Base-by-base conservation (phyloP, 371 early-diverging fungal species). In the Umbelopsis sp. region DNA sequence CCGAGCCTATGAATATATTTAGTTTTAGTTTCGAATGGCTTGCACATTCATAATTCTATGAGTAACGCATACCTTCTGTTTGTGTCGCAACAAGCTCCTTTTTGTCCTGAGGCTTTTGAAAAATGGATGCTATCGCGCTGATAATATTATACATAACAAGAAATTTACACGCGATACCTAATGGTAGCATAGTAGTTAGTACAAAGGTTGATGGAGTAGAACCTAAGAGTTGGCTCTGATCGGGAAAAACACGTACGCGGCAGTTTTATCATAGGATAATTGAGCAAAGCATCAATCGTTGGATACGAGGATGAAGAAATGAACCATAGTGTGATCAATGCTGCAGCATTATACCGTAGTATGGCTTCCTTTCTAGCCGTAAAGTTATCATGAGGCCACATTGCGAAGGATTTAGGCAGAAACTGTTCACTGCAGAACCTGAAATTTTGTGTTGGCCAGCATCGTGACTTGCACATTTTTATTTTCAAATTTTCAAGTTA, bases 141-240 rank as follows among this genome's bases (percentile, higher is more conserved):
- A 57, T 57, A 57, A 57, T 57, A 57, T 57, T 57, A 18, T 57
- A 57, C 35, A 57, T 57, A n/a, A 57, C 57, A 18, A 57, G 57
- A 6, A 35, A 32, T 57, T 57, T 57, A 57, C 57, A 57, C 11
- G 57, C 57, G 57, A 57, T 57, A 4, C 57, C 57, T 57, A n/a
- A 29, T 5, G n/a, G 57, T 37, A 18, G 35, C 12, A 57, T 32
- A 57, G 14, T 35, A 16, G 7, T 35, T 35, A 29, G 37, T 57
- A 8, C 5, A 14, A 9, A 4, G 57, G 38, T 41, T 41, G 29
- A 4, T 29, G 4, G 29, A 29, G 29, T 29, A 29, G 29, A 4
- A 29, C 29, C 29, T 41, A 1, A 41, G 7, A 4, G 41, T 41
- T 12, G 41, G 41, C 41, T 41, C 41, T 38, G 22, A 22, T 22